A percentile compares a stretch with the other conserved stretches of the same genome.
Evolutionary conservation across 768 basidiomycete genomes (phyloP).

Genomic region (Albatrellus ellisii): DNA sequence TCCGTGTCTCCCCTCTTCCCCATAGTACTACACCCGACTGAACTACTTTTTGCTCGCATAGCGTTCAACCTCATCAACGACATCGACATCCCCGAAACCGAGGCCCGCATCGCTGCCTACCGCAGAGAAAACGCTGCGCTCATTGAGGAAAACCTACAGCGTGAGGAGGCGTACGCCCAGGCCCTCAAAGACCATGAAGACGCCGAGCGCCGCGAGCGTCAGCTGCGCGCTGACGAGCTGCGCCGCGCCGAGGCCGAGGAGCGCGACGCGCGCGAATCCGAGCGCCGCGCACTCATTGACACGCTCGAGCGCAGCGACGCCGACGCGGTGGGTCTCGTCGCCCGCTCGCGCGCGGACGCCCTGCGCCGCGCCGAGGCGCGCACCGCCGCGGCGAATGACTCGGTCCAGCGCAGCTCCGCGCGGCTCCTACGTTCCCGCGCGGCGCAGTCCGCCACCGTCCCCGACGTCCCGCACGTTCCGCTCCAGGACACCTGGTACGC

Average conservation of each 20-base stretch:
- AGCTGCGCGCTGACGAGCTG: slow-evolving; percentile 52
- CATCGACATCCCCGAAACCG: slow-evolving; percentile 67
- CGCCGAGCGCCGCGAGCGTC: slow-evolving; percentile 56
- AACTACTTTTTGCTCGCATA: too few species aligned
- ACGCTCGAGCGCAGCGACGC: slow-evolving; percentile 67
- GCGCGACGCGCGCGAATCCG: slow-evolving; percentile 62
- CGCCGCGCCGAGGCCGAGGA: slow-evolving; percentile 64
- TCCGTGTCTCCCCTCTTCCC: slow-evolving; percentile 22
- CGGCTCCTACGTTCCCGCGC: slow-evolving; percentile 48
- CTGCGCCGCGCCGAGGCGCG: slow-evolving; percentile 48
- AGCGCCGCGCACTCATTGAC: slow-evolving; percentile 64
- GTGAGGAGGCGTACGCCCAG: slow-evolving; percentile 66
- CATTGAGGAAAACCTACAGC: slow-evolving; percentile 74
- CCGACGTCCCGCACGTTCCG: slow-evolving; percentile 72
- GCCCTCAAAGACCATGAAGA: slow-evolving; percentile 72
- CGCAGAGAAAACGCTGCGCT: slow-evolving; percentile 69
- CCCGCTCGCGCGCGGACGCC: slow-evolving; percentile 52
- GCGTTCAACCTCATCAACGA: slow-evolving; percentile 95
- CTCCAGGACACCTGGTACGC: slow-evolving; percentile 65
- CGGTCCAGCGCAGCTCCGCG: slow-evolving; percentile 14
- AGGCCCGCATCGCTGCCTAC: slow-evolving; percentile 69
- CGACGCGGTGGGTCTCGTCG: slow-evolving; percentile 57
- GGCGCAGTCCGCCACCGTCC: slow-evolving; percentile 49
- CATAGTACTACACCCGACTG: slow-evolving; percentile 6
- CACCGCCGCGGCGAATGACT: slow-evolving; percentile 21